Evolutionary conservation across 192 early-diverging fungal species (phyloP), one percentile per base, ranked within the genome.

Genomic region (Cladochytrium replicatum): DNA sequence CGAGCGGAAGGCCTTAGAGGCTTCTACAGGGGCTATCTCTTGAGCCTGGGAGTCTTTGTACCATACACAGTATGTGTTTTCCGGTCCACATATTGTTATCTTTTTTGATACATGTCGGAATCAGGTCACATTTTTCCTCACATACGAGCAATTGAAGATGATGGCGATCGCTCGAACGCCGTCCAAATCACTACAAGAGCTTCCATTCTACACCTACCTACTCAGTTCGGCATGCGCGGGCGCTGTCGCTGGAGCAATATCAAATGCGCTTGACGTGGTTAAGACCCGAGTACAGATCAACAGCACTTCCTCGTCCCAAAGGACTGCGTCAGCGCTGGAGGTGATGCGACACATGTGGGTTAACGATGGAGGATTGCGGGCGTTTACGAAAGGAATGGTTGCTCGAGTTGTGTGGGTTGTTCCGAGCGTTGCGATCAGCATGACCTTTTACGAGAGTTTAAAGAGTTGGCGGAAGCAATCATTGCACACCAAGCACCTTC

Each of bases 211-310:
- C 13, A 65, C 57, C 3, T 85, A 86, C 52, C 38, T 86, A 8
- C 23, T 60, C 1, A 82, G 74, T 51, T 77, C 87, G 4, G 74
- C 62, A n/a, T 37, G 72, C 2, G 63, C 86, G 2, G 71, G 75
- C 23, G 60, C 68, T 1, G 50, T 85, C 6, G 77, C 77, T 2
- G 77, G 67, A 15, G 68, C 66, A 2, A 37, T 88, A 0, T 78
- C 79, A 2, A 87, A 87, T 49, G 62, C 72, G 3, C 50, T 82
- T 0, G 88, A 90, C 57, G 71, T 90, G 6, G 72, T 90, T 37
- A 90, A 90, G 54, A 90, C 88, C n/a, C 72, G 84, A 4, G 75
- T 78, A 67, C 88, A 90, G 57, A 64, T 80, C 31, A 50, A 31
- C 2, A 40, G 48, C 13, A 29, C 34, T 3, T 27, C n/a, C 21